Percentiles rank a stretch among this genome's conserved stretches.
Conservation (phyloP, 805 yeast genomes). For the Cyberlindnera bimundalis region DNA sequence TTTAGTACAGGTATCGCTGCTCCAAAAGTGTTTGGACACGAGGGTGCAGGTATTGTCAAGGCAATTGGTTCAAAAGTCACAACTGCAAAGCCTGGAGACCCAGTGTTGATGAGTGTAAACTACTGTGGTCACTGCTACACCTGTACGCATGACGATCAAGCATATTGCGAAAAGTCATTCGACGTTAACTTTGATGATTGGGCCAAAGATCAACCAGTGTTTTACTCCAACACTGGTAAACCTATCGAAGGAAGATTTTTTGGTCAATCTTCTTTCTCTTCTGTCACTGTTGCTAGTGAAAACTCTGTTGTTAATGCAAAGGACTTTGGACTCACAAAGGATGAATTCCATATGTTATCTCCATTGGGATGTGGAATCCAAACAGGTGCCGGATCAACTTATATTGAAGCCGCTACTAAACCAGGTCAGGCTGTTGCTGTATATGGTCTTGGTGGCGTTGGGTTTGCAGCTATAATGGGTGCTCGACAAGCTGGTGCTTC, state of each 20-base stretch:
- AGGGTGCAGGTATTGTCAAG: slow-evolving; percentile 11
- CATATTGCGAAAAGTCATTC: background rate
- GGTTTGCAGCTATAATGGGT: slow-evolving; percentile 73
- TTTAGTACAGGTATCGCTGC: background rate
- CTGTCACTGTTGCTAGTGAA: slow-evolving; percentile 4
- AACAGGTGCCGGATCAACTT: slow-evolving; percentile 13
- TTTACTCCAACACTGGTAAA: background rate
- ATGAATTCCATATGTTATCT: slow-evolving; percentile 5
- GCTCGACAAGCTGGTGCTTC: slow-evolving; percentile 76
- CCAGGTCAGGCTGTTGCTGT: slow-evolving; percentile 10
- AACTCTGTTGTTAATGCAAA: slow-evolving; percentile 6
- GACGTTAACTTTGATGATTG: slow-evolving; percentile 1
- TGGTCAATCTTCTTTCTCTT: slow-evolving; percentile 9
- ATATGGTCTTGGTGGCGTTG: slow-evolving; percentile 54
- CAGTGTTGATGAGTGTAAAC: slow-evolving; percentile 3
- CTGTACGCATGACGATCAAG: background rate
- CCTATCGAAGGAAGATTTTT: slow-evolving; percentile 12
- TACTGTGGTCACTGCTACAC: slow-evolving; percentile 6
- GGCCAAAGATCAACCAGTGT: slow-evolving; percentile 2
- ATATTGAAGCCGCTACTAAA: slow-evolving; percentile 4
- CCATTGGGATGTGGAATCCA: slow-evolving; percentile 16
- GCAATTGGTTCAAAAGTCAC: slow-evolving; percentile 5
- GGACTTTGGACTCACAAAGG: slow-evolving; percentile 1
- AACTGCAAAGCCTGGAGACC: slow-evolving; percentile 7
- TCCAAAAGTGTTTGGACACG: slow-evolving; percentile 13